Base-by-base conservation (phyloP, 768 basidiomycete species). In the Polyporus arcularius region DNA sequence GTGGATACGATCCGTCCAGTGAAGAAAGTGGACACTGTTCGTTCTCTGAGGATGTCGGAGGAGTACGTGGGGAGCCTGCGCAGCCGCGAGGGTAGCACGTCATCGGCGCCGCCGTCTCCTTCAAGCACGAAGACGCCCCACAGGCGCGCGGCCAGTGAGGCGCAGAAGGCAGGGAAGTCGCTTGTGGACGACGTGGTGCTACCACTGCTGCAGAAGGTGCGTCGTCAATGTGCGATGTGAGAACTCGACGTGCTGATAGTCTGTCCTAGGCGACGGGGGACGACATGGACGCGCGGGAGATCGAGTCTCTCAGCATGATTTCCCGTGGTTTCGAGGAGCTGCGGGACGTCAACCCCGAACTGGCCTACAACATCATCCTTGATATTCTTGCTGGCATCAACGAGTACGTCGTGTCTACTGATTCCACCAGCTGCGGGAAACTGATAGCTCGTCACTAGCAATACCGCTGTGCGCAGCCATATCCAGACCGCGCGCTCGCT, bases 1-100 rank as follows among this genome's bases (percentile, higher is more conserved):
- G 80, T 91, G 47, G 92, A 92, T 68, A 98, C 96, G 1, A 93
- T 98, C 68, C 83, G 94, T 54, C 95, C 96, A 0, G 87, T 96
- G 62, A 96, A 96, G 82, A 93, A 92, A 68, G 87, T 96, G 32
- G 94, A 97, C 71, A 82, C 88, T 4, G 79, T 81, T 11, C 86
- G 88, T 4, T 94, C 93, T 4, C 75, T 94, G 14, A 79, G 87
- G 62, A 72, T 91, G 18, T 94, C 93, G 0, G 82, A 85, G 10
- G 94, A 92, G 67, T 95, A 85, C 69, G 86, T 94, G 31, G 94
- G 93, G 10, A 91, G 80, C 63, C 70, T 86, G 58, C 80, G 87
- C 53, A 67, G 72, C 49, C 81, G 81, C 71, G 90, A 85, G 55
- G 80, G 78, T 21, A 80, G 79, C 60, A 67, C 72, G 30, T 70